Evolutionary conservation across 2,329 filamentous ascomycete genomes (phyloP), one percentile per base, ranked within the genome.

Genomic region (Nemania bipapillata): DNA sequence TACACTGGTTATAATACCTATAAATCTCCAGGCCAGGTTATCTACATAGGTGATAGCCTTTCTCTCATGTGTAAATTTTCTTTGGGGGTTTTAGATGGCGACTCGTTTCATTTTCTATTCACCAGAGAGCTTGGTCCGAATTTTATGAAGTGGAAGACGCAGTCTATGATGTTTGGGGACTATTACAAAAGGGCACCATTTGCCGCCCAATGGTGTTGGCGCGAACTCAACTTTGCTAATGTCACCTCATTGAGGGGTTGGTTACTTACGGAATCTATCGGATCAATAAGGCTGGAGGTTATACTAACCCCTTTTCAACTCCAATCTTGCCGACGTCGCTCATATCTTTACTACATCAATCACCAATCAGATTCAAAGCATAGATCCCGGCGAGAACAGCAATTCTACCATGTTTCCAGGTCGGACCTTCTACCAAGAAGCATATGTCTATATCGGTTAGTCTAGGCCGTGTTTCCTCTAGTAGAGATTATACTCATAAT

Each of bases 161-260:
- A n/a, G 40, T n/a, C 40, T n/a, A n/a, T 17, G 40, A 45, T 17
- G 15, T 45, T 45, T 45, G 40, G 15, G 15, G 15, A 45, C 20
- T 3, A n/a, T 17, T 4, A 20, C 12, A 37, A 54, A 37, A 17
- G 52, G 4, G 28, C 28, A 9, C 28, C 52, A 11, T 22, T 54
- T 12, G 52, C 28, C 7, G 52, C 37, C 37, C 4, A 54, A 24
- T 54, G 28, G 52, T 54, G 37, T 54, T 54, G 52, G 52, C 22
- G 52, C 17, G 52, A 37, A 17, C 30, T 54, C 20, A 54, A 54
- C 28, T 37, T 54, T 37, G 28, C 4, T 7, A 35, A 54, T n/a
- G 28, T 35, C n/a, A 54, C 52, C 17, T 54, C 50, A 28, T 22
- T 53, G n/a, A 2, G 26, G 26, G 52, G 52, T 26, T 17, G 22